Percentiles rank a stretch among this genome's conserved stretches.
These are phyloP conservation scores for Eucalyptus melliodora DNA, from an alignment of 345 rosid genomes.

Conservation along the genomic window DNA sequence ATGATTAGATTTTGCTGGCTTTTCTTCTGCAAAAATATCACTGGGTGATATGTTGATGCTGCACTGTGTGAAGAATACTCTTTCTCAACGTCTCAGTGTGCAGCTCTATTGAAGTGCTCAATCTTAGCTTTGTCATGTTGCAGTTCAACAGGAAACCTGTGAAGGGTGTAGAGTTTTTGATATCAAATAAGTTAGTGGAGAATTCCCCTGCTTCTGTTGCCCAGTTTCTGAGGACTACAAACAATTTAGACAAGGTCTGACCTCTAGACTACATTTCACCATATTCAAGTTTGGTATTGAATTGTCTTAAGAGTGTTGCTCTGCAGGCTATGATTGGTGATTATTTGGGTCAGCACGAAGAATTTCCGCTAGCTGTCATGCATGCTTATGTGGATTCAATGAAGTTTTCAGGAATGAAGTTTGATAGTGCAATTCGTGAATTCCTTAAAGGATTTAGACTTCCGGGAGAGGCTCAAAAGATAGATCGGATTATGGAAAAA, in stretches of 20 bases:
- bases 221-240: constrained; percentile 68
- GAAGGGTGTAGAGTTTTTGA: constrained; percentile 68
- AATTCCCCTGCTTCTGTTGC: constrained; percentile 73
- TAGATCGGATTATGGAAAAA: constrained; percentile 97
- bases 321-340: constrained; percentile 94
- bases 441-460: constrained; percentile 92
- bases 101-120: background rate
- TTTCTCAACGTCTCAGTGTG: background rate
- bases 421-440: constrained; percentile 83
- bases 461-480: constrained; percentile 99
- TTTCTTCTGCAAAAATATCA: background rate
- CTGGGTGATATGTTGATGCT: background rate
- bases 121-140: constrained; percentile 10
- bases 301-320: background rate
- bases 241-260: constrained; percentile 73
- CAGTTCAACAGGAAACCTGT: constrained; percentile 88
- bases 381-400: constrained; percentile 93
- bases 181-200: constrained; percentile 76
- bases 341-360: constrained; percentile 95
- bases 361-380: constrained; percentile 97
- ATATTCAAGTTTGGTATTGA: background rate
- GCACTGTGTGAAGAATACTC: background rate
- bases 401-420: constrained; percentile 80
- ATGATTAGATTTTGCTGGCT: background rate
- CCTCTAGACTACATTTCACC: background rate